These are phyloP conservation scores for Wickerhamiella parazyma DNA, from an alignment of 805 yeast genomes.

Conservation along the genomic window DNA sequence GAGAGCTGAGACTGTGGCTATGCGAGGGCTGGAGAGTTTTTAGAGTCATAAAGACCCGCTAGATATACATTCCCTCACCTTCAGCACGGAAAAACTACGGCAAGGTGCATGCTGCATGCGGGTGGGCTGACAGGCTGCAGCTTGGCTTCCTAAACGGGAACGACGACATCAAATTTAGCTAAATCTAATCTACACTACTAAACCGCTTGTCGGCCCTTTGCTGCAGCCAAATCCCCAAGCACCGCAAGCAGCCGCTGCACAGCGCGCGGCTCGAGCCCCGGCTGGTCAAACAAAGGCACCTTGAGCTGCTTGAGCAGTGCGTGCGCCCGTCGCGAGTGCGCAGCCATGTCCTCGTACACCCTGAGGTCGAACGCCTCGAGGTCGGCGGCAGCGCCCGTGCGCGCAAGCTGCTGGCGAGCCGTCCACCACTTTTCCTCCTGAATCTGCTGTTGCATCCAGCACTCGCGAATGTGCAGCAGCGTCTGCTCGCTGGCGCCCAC, in stretches of 20 bases:
- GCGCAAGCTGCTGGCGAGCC: not conserved
- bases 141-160: no score
- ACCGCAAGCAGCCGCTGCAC: slow-evolving; percentile 1
- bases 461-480: not conserved
- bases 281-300: slow-evolving; percentile 2
- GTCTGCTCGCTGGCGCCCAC: not conserved
- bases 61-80: no score
- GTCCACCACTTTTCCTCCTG: slow-evolving; percentile 3
- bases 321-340: not conserved
- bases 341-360: not conserved
- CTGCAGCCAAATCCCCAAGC: slow-evolving; percentile 1
- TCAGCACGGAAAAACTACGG: no score
- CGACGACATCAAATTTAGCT: no score
- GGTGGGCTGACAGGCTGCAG: no score
- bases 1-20: no score
- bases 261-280: not conserved
- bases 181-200: no score
- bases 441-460: not conserved
- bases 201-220: not conserved
- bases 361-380: not conserved
- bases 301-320: not conserved
- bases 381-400: not conserved
- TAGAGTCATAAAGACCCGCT: no score
- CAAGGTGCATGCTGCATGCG: no score
- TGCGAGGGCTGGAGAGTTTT: no score